Percentiles rank a stretch among this genome's conserved stretches.
phyloP scores from a whole-genome alignment of 495 filamentous ascomycete genomes.

The Neurospora intermedia region DNA sequence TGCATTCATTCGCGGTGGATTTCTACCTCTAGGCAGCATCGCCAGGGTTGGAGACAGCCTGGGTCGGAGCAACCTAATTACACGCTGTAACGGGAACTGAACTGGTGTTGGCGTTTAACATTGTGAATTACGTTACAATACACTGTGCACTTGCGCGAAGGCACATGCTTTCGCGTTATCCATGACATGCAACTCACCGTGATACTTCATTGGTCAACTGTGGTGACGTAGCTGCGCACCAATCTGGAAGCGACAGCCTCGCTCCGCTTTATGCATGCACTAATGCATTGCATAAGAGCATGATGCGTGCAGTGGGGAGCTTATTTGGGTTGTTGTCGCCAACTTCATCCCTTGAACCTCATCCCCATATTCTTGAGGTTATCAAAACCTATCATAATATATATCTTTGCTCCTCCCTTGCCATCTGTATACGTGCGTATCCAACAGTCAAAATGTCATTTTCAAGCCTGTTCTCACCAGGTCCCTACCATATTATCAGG shows the following conservation, averaged over 20 bases:
- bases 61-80: background rate
- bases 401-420: background rate
- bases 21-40: slow-evolving; percentile 24
- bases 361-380: background rate
- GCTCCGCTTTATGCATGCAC: background rate
- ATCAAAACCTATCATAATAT: background rate
- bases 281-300: background rate
- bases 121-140: background rate
- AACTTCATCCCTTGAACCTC: background rate
- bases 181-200: background rate
- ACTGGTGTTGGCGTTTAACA: background rate
- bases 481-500: slow-evolving; percentile 71
- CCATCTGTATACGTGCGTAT: background rate
- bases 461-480: slow-evolving; percentile 41
- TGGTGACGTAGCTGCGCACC: background rate
- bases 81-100: background rate
- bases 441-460: slow-evolving; percentile 1
- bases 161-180: slow-evolving; percentile 22
- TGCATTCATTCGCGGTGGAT: background rate
- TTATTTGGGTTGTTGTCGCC: background rate
- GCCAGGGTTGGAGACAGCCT: background rate
- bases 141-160: slow-evolving; percentile 9
- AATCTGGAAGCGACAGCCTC: too few relatives aligned
- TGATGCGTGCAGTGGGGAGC: background rate
- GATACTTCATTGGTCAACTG: background rate